A percentile compares a stretch with the other conserved stretches of the same genome.
Evolutionary conservation across 2,329 filamentous ascomycete species (phyloP).

Genomic region (Lasiodiplodia hormozganensis): DNA sequence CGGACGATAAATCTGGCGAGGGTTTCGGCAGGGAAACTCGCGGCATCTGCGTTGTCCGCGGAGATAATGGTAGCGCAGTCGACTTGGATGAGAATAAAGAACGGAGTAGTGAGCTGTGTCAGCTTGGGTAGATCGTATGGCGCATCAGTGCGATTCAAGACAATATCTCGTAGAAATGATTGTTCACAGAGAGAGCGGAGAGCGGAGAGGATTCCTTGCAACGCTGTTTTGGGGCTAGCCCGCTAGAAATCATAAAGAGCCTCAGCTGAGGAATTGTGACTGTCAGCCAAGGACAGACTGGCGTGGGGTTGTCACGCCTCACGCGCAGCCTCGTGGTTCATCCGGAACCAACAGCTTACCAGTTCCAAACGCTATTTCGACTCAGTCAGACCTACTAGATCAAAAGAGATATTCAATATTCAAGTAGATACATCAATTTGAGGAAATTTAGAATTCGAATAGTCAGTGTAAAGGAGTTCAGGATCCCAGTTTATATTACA

Average conservation of each 20-base stretch:
- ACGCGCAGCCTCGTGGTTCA: neutral
- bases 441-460: too few species aligned
- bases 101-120: neutral
- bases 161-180: neutral
- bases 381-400: too few species aligned
- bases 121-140: neutral
- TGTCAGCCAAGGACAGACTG: neutral
- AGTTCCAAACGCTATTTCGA: neutral
- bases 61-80: neutral
- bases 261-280: neutral
- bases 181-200: neutral
- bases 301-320: neutral
- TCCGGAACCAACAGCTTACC: neutral
- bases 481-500: too few species aligned
- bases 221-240: neutral
- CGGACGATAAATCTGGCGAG: neutral
- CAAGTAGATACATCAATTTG: neutral
- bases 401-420: neutral
- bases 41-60: neutral
- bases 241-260: neutral
- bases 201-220: neutral
- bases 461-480: too few species aligned
- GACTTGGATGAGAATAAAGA: neutral
- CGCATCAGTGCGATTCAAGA: neutral
- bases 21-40: conserved; percentile 1